Conservation (phyloP, 176 grass and related monocot species). For the Carex littledalei region DNA sequence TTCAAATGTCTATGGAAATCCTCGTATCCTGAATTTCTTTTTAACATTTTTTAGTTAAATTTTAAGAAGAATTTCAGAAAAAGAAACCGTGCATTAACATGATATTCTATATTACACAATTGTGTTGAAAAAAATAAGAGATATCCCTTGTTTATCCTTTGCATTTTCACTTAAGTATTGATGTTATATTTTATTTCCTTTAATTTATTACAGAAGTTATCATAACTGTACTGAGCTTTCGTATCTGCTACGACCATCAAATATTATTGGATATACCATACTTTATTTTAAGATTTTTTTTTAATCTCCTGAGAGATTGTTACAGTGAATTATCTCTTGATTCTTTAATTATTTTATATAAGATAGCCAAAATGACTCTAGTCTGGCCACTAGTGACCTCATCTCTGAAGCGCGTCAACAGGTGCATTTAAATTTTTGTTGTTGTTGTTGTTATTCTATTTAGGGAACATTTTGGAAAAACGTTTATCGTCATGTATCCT, state of each 20-base stretch:
- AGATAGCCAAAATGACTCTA: constrained; percentile 96
- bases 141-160: not conserved
- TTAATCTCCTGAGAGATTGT: not conserved
- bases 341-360: constrained; percentile 36
- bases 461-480: not conserved
- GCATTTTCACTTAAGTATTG: not conserved
- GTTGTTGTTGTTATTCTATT: not conserved
- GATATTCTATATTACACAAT: not conserved
- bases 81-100: not conserved
- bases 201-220: not conserved
- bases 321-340: not conserved
- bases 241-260: not conserved
- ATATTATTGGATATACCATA: not conserved
- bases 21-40: constrained; percentile 69
- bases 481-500: not conserved
- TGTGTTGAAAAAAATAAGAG: not conserved
- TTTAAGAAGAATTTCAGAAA: not conserved
- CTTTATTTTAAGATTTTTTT: not conserved
- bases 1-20: constrained; percentile 78
- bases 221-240: not conserved
- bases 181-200: not conserved
- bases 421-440: constrained; percentile 23
- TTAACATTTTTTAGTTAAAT: not conserved
- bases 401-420: constrained; percentile 58
- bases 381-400: constrained; percentile 46